Percentiles rank a stretch among this genome's conserved stretches.
Conservation (phyloP, 73 alveolate species). For the Durusdinium trenchii region DNA sequence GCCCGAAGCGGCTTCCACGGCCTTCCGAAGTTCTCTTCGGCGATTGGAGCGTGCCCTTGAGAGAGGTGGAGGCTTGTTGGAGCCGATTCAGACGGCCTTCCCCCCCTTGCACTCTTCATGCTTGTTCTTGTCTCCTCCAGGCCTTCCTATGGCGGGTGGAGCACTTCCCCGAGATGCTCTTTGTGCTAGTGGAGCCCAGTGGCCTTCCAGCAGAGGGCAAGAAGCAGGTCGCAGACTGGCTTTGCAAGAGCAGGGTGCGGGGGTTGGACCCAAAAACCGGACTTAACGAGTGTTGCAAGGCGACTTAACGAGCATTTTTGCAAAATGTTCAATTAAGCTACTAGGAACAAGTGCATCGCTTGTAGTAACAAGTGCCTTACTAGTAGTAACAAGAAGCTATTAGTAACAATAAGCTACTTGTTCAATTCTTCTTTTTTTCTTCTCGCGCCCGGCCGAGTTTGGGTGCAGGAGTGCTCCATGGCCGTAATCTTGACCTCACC, state of each 20-base stretch:
- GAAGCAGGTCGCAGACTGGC: slow-evolving; percentile 68
- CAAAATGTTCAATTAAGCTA: too few species aligned
- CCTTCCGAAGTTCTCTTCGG: slow-evolving; percentile 57
- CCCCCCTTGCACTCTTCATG: neutral
- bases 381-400: too few species aligned
- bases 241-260: neutral
- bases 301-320: too few species aligned
- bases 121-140: neutral
- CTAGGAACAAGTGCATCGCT: too few species aligned
- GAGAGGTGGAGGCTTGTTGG: slow-evolving; percentile 27
- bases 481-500: slow-evolving; percentile 56
- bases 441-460: too few species aligned
- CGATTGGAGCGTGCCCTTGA: neutral
- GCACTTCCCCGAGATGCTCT: slow-evolving; percentile 63
- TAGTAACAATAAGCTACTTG: too few species aligned
- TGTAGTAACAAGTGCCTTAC: too few species aligned
- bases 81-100: neutral
- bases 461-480: slow-evolving; percentile 18
- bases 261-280: too few species aligned
- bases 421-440: too few species aligned
- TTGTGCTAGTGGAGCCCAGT: slow-evolving; percentile 67
- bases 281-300: too few species aligned
- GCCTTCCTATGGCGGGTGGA: slow-evolving; percentile 41
- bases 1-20: slow-evolving; percentile 60
- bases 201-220: slow-evolving; percentile 53